These are phyloP conservation scores for Solanum ossicruentum DNA, from an alignment of 257 asterid species.

Conservation along the genomic window DNA sequence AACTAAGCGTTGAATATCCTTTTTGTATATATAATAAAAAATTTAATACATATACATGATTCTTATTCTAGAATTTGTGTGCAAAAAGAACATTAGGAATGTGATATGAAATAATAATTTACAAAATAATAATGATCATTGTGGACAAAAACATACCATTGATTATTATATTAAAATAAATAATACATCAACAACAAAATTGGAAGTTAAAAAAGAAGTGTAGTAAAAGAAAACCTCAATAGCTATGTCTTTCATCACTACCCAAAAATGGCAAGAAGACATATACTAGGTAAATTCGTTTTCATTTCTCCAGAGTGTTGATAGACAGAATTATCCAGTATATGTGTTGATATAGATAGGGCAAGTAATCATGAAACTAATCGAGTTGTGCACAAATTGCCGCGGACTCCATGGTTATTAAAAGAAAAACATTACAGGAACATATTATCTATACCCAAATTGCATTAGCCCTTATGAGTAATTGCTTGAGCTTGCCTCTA, in stretches of 20 bases:
- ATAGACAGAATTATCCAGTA: accelerated
- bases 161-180: neutral
- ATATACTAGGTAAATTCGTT: neutral
- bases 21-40: too few species aligned
- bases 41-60: too few species aligned
- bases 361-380: neutral
- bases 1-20: too few species aligned
- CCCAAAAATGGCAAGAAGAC: neutral
- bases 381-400: neutral
- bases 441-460: neutral
- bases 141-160: neutral
- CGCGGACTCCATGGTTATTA: neutral
- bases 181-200: neutral
- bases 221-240: neutral
- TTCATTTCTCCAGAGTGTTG: accelerated
- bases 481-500: neutral
- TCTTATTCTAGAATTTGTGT: neutral
- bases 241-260: neutral
- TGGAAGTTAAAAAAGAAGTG: neutral
- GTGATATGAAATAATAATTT: neutral
- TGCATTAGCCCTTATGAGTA: neutral
- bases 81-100: neutral
- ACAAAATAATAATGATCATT: neutral
- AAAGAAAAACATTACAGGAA: neutral
- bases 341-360: neutral